Evolutionary conservation across 805 yeast species (phyloP).

Genomic region (Starmera caribaea): DNA sequence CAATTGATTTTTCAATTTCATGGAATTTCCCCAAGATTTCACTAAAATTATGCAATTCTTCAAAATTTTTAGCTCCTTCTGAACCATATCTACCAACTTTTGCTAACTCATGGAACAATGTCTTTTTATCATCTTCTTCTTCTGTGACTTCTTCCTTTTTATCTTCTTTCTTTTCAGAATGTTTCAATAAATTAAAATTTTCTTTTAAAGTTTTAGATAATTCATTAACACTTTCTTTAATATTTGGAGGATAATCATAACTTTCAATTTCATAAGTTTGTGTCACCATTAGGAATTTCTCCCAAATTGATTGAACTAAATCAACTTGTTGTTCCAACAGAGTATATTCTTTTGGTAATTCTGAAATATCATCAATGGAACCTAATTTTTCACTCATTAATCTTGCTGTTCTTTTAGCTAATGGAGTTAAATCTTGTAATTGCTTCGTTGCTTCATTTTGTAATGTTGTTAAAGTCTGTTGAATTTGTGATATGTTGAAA

Average conservation of each 20-base stretch:
- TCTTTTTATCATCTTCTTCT: conserved; percentile 41
- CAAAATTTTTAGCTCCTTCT: conserved; percentile 27
- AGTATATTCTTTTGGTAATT: conserved; percentile 65
- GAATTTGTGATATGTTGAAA: conserved; percentile 8
- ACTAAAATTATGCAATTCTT: conserved; percentile 18
- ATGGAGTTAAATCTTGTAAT: conserved; percentile 39
- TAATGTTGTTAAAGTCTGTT: conserved; percentile 2
- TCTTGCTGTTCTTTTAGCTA: conserved; percentile 49
- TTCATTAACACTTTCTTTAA: conserved; percentile 55
- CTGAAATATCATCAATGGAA: conserved; percentile 56
- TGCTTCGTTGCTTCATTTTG: conserved; percentile 27
- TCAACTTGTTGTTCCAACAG: conserved; percentile 61
- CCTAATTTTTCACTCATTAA: conserved; percentile 56
- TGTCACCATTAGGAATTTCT: conserved; percentile 38
- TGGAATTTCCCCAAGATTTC: conserved; percentile 33
- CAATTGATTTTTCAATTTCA: conserved; percentile 51
- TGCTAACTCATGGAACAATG: conserved; percentile 63
- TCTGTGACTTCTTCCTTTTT: conserved; percentile 26
- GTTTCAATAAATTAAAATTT: conserved; percentile 50
- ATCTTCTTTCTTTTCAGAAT: conserved; percentile 57
- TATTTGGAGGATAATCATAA: conserved; percentile 77
- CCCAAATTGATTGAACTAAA: conserved; percentile 50
- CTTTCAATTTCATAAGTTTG: conserved; percentile 64
- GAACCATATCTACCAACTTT: conserved; percentile 44
- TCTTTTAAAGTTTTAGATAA: conserved; percentile 47